phyloP scores from a whole-genome alignment of 176 grass and related monocot genomes.

The Zizania latifolia region DNA sequence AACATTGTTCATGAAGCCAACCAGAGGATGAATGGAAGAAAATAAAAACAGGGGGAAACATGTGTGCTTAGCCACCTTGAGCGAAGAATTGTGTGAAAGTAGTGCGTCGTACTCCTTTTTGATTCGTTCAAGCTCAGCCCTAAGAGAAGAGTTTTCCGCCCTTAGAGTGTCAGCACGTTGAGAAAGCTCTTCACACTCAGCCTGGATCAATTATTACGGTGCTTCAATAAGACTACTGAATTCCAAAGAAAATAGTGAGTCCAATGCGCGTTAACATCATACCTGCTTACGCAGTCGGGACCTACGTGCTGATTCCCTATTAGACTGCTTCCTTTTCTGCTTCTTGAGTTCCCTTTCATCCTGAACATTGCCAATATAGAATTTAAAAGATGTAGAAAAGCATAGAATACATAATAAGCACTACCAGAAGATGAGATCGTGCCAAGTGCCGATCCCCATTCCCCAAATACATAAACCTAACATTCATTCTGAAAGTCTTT shows the following conservation, averaged over 20 bases:
- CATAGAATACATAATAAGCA: neutral
- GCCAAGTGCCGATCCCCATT: neutral
- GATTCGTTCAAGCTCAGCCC: conserved; percentile 63
- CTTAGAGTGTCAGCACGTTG: conserved; percentile 67
- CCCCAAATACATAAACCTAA: neutral
- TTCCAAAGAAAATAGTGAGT: neutral
- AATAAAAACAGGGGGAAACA: neutral
- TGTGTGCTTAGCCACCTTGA: conserved; percentile 52
- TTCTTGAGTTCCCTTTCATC: conserved; percentile 93
- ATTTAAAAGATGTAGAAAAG: neutral
- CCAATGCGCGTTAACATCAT: neutral
- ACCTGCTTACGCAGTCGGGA: conserved; percentile 93
- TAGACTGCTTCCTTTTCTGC: conserved; percentile 93
- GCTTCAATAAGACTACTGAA: neutral
- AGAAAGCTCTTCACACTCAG: conserved; percentile 83
- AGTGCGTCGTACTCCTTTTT: conserved; percentile 74
- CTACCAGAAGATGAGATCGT: neutral
- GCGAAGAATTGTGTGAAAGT: conserved; percentile 67
- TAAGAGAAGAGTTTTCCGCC: conserved; percentile 76
- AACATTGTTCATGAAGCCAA: neutral
- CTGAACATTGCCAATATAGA: conserved; percentile 37
- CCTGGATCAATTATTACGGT: conserved; percentile 31
- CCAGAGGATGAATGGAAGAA: neutral
- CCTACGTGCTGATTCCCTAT: conserved; percentile 91
- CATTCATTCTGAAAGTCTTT: neutral